Evolutionary conservation across 1,284 basidiomycete species (phyloP).

Genomic region (Rhodotorula sp.): DNA sequence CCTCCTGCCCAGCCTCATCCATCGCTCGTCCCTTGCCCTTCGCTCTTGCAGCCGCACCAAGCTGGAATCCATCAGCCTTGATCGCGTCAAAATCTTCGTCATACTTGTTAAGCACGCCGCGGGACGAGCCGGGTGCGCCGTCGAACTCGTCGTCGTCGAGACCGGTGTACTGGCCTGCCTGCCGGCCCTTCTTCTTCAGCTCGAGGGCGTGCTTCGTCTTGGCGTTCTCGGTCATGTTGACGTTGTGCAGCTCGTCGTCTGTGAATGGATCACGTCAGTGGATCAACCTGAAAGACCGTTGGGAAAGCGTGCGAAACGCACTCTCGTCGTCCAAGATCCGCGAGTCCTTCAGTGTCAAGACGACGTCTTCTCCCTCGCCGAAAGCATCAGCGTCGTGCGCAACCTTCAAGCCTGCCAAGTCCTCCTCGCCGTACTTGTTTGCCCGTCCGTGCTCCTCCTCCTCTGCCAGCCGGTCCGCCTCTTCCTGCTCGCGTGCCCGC

Average conservation of each 20-base stretch:
- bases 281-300: not conserved
- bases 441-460: conserved; percentile 75
- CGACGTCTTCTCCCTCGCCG: conserved; percentile 86
- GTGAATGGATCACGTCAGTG: conserved; percentile 3
- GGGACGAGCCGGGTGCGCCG: conserved; percentile 52
- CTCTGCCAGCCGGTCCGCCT: conserved; percentile 69
- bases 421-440: conserved; percentile 53
- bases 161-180: conserved; percentile 72
- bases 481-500: conserved; percentile 72
- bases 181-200: conserved; percentile 77
- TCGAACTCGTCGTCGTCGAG: conserved; percentile 68
- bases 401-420: conserved; percentile 90
- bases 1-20: conserved; percentile 58
- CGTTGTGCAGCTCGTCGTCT: conserved; percentile 97
- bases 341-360: conserved; percentile 94
- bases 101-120: conserved; percentile 86
- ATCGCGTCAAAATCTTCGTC: conserved; percentile 77
- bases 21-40: conserved; percentile 50
- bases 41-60: conserved; percentile 32
- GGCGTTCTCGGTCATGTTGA: conserved; percentile 85
- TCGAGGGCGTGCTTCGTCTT: conserved; percentile 73
- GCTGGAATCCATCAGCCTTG: conserved; percentile 38
- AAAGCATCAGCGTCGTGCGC: conserved; percentile 88
- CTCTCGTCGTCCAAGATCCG: conserved; percentile 91
- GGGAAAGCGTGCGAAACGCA: conserved; percentile 48